Evolutionary conservation across 768 basidiomycete species (phyloP), one percentile per base, ranked within the genome.

Genomic region (Xerocomellus chrysenteron): DNA sequence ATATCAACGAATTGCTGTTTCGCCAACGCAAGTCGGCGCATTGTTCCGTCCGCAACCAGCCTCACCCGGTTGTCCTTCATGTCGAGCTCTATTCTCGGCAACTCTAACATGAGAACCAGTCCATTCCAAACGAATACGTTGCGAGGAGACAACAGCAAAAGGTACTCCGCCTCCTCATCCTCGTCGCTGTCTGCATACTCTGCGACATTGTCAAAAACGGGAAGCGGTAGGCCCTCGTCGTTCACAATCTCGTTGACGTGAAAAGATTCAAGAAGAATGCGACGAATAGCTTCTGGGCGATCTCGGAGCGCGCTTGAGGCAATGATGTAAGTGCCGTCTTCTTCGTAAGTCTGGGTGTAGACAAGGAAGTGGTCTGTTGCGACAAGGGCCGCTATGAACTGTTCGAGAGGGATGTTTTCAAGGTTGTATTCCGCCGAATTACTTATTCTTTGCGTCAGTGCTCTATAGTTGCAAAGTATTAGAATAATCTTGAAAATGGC

Each of bases 81-180:
- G 54, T 89, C 90, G 24, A 96, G 75, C n/a, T 93, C 88, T 60
- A 94, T 77, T 64, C 77, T 86, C 14, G 88, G 84, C 17, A 95
- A 74, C 52, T 84, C 81, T 35, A 93, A 75, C 65, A 93, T 80
- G 73, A 94, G 80, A 47, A 97, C 89, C 35, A 86, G 78, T 9
- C 96, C 96, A 52, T 88, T 90, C 96, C 96, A 99, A 32, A 94
- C 76, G 75, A 97, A 99, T 50, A 85, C 85, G 12, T 80, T 84
- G 24, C 86, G 82, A 24, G 97, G 94, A 21, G 96, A 92, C 47
- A 98, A 74, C 37, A 97, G 72, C 47, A 99, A 80, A 33, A 99
- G 75, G 68, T 98, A 98, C 51, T 84, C 81, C 16, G 79, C 78
- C 30, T 83, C 83, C 11, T 76, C 76, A 26, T 86, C 83, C 40